Evolutionary conservation across 2,329 filamentous ascomycete genomes (phyloP), one percentile per base, ranked within the genome.

Genomic region (Colletotrichum sp.): DNA sequence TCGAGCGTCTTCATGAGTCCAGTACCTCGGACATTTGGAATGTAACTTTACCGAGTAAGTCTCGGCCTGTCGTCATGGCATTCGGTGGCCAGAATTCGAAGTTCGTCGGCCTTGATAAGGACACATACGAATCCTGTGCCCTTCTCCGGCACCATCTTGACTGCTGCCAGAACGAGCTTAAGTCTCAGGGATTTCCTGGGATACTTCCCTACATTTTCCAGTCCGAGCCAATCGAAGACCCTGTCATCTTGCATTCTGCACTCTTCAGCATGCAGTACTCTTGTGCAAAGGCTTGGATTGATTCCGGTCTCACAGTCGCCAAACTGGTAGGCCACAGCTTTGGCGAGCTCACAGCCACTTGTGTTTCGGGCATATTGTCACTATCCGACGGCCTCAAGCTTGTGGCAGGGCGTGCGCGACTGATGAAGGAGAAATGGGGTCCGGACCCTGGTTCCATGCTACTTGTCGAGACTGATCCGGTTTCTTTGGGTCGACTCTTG

Each of bases 281-380:
- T 4, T 30, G 19, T 9, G 69, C 69, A 3, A 30, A 29, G 30
- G 15, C 59, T 27, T 71, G 69, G 69, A 57, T 65, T 36, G 69
- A 71, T 16, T 44, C 59, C 6, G 69, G 69, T n/a, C 19, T 67
- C 34, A 27, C 64, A 6, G 19, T 57, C 5, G 44, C 19, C 8
- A 52, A 32, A 19, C 7, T 68, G 9, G 34, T 72, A 6, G 85
- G 84, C 2, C 84, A 85, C 71, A 85, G 83, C 77, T 85, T 87
- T 29, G 87, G 87, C 5, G 83, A 88, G 78, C 79, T 88, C 7
- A 84, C 84, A 0, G 86, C 86, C 0, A 79, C 87, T 0, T 85
- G 84, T 69, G 74, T 88, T 0, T 79, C 85, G 0, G 82, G 83
- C 1, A 77, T 78, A 0, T 68, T 88, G 5, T 78, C 71, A 0